Conservation (phyloP, 129 eudicot genomes). For the Lactuca sativa region DNA sequence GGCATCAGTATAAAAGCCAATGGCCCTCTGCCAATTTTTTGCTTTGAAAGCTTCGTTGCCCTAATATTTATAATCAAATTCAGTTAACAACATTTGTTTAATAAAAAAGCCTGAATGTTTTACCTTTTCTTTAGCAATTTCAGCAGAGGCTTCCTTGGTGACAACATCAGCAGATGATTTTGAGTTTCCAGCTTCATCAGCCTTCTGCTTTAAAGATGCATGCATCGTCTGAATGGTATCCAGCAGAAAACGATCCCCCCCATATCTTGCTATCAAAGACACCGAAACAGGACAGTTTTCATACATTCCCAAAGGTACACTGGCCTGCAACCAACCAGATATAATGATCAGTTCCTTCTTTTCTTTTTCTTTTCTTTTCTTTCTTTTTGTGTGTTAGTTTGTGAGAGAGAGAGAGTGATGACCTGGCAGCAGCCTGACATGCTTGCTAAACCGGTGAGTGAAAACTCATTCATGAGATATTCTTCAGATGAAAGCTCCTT, state of each 20-base stretch:
- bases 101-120: not conserved
- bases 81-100: not conserved
- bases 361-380: not conserved
- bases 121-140: slow-evolving; percentile 94
- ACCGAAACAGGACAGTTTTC: slow-evolving; percentile 78
- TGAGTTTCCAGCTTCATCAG: slow-evolving; percentile 50
- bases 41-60: slow-evolving; percentile 85
- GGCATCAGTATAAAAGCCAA: slow-evolving; percentile 87
- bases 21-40: slow-evolving; percentile 76
- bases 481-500: slow-evolving; percentile 69
- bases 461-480: slow-evolving; percentile 47
- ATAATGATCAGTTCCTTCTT: too few species aligned
- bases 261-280: slow-evolving; percentile 79
- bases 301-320: slow-evolving; percentile 69
- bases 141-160: slow-evolving; percentile 74
- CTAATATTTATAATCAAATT: slow-evolving; percentile 29
- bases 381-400: not conserved
- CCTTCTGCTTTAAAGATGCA: slow-evolving; percentile 58
- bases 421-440: slow-evolving; percentile 99
- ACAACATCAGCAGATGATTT: slow-evolving; percentile 44
- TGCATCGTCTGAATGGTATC: slow-evolving; percentile 61
- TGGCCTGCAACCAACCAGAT: slow-evolving; percentile 40
- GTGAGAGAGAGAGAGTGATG: slow-evolving; percentile 14
- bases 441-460: slow-evolving; percentile 71
- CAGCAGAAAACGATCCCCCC: slow-evolving; percentile 83